Evolutionary conservation across 202 grass and related monocot species (phyloP).

Genomic region (Musa balbisiana): DNA sequence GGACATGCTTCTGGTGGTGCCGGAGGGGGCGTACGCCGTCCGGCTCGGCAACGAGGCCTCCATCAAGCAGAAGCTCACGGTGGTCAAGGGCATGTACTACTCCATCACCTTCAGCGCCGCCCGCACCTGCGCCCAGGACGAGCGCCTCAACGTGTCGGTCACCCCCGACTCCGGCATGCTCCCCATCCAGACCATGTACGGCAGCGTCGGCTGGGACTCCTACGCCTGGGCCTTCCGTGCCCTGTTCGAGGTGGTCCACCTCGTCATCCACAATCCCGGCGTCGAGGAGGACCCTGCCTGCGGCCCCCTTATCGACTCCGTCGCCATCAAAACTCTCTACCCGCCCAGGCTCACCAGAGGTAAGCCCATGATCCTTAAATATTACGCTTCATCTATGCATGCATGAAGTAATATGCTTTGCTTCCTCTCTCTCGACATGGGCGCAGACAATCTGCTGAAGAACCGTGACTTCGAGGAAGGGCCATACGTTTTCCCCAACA

Average conservation of each 20-base stretch:
- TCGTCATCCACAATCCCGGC: conserved; percentile 79
- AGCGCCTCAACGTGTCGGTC: conserved; percentile 71
- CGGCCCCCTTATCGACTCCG: conserved; percentile 73
- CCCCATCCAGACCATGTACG: conserved; percentile 89
- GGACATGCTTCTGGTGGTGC: conserved; percentile 88
- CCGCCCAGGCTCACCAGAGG: conserved; percentile 41
- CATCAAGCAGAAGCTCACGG: conserved; percentile 51
- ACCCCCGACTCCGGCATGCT: conserved; percentile 73
- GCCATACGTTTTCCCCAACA: conserved; percentile 52
- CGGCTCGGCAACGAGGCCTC: conserved; percentile 85
- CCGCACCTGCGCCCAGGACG: conserved; percentile 83
- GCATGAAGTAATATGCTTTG: neutral
- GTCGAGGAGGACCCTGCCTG: conserved; percentile 84
- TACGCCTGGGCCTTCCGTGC: conserved; percentile 88
- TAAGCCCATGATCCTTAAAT: neutral
- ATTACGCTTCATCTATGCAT: no score
- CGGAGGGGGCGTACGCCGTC: conserved; percentile 73
- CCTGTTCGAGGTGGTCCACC: conserved; percentile 32
- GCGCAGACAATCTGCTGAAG: conserved; percentile 67
- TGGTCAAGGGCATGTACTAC: conserved; percentile 51
- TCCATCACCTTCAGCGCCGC: conserved; percentile 79
- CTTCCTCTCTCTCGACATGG: neutral
- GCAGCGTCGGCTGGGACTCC: conserved; percentile 88
- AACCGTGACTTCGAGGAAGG: conserved; percentile 91
- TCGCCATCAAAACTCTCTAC: conserved; percentile 57